Evolutionary conservation across 1,284 basidiomycete genomes (phyloP), one percentile per base, ranked within the genome.

Genomic region (Leccinum subspadiceum): DNA sequence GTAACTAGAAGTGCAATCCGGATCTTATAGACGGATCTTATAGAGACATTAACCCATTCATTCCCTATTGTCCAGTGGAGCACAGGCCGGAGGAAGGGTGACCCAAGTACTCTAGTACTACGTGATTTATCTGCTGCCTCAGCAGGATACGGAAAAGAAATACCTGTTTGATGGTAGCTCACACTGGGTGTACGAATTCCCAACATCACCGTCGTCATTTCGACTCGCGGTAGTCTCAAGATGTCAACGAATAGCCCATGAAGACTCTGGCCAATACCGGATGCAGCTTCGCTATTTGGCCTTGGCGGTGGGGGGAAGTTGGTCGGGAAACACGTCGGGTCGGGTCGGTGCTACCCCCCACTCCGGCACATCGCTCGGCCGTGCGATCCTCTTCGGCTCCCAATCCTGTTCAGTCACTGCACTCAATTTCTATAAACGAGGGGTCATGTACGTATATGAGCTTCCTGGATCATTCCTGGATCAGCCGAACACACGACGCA

Each of bases 301-400:
- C 20, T 59, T 60, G 17, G 35, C 48, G 24, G 20, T 20, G 15
- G 39, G 41, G 15, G 67, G 61, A 5, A 72, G 59, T 24, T 69
- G 68, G 24, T 69, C 61, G 1, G 68, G 68, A n/a, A 69, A 69
- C 24, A 69, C 57, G 5, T 69, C 70, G 5, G 46, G 63, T 58
- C 68, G 69, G 22, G 80, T 77, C 2, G 85, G 89, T n/a, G 88
- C 84, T 4, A 92, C 86, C 60, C 93, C 94, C 94, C 93, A 96
- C 69, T 96, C 93, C 0, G 92, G 89, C 10, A 92, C 75, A 17
- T 93, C 94, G 39, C 85, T 84, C 1, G 94, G 95, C 50, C 95
- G 80, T 35, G 84, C 81, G 48, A 96, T 91, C 46, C 94, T 81
- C 64, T 90, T 90, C n/a, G 87, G 88, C 67, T 97, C 94, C 89